Evolutionary conservation across 2,329 filamentous ascomycete genomes (phyloP), one percentile per base, ranked within the genome.

Genomic region (Fusarium camptoceras): DNA sequence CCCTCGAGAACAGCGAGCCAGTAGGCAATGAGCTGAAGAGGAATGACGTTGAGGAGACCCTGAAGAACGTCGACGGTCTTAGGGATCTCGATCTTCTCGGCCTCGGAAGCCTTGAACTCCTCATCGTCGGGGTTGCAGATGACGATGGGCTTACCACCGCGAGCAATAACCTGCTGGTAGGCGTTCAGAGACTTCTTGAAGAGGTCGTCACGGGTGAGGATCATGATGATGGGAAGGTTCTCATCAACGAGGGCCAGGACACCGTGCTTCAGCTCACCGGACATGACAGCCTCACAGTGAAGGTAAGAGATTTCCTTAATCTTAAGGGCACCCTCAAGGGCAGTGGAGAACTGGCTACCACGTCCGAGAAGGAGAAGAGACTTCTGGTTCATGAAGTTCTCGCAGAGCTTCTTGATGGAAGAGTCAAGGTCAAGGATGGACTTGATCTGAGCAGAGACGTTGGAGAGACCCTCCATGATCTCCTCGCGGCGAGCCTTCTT

Each of bases 251-350:
- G 88, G 55, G 96, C 96, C 79, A 99, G 86, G 55, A 99, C 96
- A 87, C 96, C 96, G 83, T 99, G 96, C 89, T 99, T 99, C 77
- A 99, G 89, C 85, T 99, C 96, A 83, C 96, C 96, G 71, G 96
- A 98, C 96, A 99, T 99, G 86, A 99, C 96, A 76, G 96, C 96
- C 85, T 99, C 96, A 83, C 96, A 99, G 84, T 99, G 96, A 64
- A 99, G 92, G 83, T 99, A 99, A 20, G 95, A 98, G 77, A 99
- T 99, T 85, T 99, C 96, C 89, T 99, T 99, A 83, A 99, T 99
- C 88, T 99, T 99, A 75, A 99, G 87, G 51, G 96, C 96, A 83
- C 94, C 96, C 86, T 99, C 96, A 24, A 99, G 90, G 59, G 96
- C 96, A 76, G 96, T 99, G 65, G 95, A 94, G 86, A 94, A 97